These are phyloP conservation scores for Cicer judaicum DNA, from an alignment of 306 rosid genomes.

Conservation along the genomic window DNA sequence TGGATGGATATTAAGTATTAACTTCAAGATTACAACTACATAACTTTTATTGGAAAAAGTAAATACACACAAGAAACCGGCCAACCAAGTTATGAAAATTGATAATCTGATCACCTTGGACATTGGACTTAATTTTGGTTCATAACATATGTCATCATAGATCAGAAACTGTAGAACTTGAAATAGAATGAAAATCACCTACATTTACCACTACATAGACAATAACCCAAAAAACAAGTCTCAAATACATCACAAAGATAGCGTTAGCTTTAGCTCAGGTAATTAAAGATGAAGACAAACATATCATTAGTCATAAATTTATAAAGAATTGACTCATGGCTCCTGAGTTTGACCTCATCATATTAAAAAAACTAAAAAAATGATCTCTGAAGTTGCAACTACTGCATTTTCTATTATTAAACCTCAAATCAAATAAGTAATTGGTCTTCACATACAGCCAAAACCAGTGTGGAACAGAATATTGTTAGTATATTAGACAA, in stretches of 20 bases:
- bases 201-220: background rate
- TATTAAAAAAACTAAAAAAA: background rate
- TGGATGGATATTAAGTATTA: too few species aligned
- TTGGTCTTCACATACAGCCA: constrained; percentile 40
- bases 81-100: too few species aligned
- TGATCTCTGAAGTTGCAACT: constrained; percentile 6
- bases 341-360: constrained; percentile 24
- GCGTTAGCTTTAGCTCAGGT: background rate
- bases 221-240: background rate
- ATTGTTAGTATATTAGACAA: background rate
- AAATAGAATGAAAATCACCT: background rate
- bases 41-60: too few species aligned
- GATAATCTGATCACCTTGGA: too few species aligned
- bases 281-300: constrained; percentile 1
- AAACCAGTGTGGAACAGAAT: constrained; percentile 32
- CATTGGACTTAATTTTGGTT: too few species aligned
- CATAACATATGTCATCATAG: too few species aligned
- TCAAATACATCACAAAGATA: background rate
- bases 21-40: background rate
- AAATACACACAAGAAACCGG: too few species aligned
- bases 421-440: background rate
- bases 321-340: constrained; percentile 35
- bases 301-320: background rate
- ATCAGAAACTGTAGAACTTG: background rate
- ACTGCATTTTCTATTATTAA: background rate